Conservation (phyloP, 192 early-diverging fungal genomes). For the Rhizoclosmatium sp. region DNA sequence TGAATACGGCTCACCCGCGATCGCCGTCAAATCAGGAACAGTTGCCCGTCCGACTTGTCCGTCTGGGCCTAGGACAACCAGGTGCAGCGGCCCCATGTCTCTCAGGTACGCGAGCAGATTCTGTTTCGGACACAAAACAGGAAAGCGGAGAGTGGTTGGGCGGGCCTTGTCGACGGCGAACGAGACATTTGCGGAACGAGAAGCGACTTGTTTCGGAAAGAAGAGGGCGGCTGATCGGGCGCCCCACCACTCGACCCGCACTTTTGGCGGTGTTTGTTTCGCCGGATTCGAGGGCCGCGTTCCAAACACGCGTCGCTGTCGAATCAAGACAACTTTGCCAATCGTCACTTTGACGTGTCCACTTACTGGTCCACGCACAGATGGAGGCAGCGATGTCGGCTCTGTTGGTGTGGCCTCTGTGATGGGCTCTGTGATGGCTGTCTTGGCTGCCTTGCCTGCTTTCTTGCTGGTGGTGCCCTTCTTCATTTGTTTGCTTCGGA, state of each 20-base stretch:
- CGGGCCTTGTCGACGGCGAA: background rate
- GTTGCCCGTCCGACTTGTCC: slow-evolving; percentile 5
- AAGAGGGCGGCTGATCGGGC: slow-evolving; percentile 26
- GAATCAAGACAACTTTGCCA: slow-evolving; percentile 26
- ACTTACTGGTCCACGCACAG: slow-evolving; percentile 30
- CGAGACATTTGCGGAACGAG: background rate
- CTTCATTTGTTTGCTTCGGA: background rate
- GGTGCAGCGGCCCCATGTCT: slow-evolving; percentile 45
- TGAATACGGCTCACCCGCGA: slow-evolving; percentile 27
- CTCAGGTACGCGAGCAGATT: slow-evolving; percentile 44
- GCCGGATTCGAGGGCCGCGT: no score
- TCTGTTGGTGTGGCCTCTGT: background rate
- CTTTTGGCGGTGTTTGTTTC: slow-evolving; percentile 14
- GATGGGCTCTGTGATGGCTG: background rate
- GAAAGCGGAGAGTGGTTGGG: slow-evolving; percentile 31
- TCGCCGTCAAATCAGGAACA: slow-evolving; percentile 20
- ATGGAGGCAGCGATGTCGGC: slow-evolving; percentile 36
- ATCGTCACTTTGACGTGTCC: slow-evolving; percentile 33
- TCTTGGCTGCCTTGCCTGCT: background rate
- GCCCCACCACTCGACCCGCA: slow-evolving; percentile 45
- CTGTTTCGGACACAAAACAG: slow-evolving; percentile 41
- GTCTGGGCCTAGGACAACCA: slow-evolving; percentile 22
- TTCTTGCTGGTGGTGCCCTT: background rate
- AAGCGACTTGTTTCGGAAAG: background rate
- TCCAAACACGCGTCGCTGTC: background rate